Base-by-base conservation (phyloP, 108 stramenopile species). In the Pseudonitzschia pungens region DNA sequence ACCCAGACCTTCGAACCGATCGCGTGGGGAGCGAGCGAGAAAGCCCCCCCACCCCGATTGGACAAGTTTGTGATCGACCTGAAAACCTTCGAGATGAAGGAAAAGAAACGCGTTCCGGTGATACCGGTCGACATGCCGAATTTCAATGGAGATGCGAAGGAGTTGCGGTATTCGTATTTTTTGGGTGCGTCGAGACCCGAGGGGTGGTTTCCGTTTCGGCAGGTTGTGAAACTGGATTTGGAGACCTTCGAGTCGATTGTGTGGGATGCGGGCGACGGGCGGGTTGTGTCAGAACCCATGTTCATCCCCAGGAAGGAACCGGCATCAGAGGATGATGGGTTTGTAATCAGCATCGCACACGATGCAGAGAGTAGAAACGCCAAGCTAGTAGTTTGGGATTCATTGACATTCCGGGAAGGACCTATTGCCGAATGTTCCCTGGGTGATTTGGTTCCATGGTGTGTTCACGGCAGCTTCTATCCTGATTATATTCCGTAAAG, bases 131-230 rank as follows among this genome's bases (percentile, higher is more conserved):
- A 75, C 69, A 75, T 75, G 75, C 75, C 75, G 20, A 42, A 27
- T 15, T 75, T 75, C 59, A 6, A 59, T 55, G 69, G 69, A 10
- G 75, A 75, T 45, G 41, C 75, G 12, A 69, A 58, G 27, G 36
- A 24, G 24, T 57, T 66, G 21, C 28, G 51, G 43, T 58, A 75
- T 36, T 57, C 68, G 27, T 75, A 75, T 27, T 75, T 75, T 48
- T 45, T 75, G 42, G 75, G 75, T 14, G 75, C 75, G n/a, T 69
- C 54, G 16, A 24, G 75, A 26, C 69, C 75, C 7, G 75, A 75
- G 22, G 75, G 75, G 9, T 75, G 75, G 75, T 75, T 75, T 58
- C 75, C 75, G 6, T 75, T 75, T 31, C 65, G 55, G 21, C 69
- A 69, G 56, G 57, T 75, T 57, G 75, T 75, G 0, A 69, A 75